These are phyloP conservation scores for Tritrichomonas foetus DNA, from an alignment of 208 protist species.

Conservation along the genomic window DNA sequence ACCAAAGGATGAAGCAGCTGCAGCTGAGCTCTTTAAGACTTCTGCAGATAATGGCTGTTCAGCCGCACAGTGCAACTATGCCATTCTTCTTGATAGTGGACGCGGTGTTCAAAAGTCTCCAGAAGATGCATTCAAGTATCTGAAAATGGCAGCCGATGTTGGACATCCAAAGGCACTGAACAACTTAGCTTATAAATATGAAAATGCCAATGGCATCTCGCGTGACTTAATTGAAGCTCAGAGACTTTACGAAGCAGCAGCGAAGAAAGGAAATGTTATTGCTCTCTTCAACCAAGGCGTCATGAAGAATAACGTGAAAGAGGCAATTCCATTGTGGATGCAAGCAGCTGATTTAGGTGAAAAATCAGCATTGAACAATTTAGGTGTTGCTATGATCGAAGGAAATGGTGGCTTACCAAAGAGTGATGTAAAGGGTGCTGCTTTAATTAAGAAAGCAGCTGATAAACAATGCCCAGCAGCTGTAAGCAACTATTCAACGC, in stretches of 20 bases:
- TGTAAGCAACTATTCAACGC: background rate
- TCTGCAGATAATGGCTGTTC: background rate
- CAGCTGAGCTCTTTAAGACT: background rate
- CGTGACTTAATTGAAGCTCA: background rate
- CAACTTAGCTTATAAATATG: background rate
- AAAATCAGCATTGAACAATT: background rate
- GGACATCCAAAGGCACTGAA: constrained; percentile 16
- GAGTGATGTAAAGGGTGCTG: background rate
- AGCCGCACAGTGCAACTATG: background rate
- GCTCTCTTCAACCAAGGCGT: background rate
- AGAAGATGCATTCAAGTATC: background rate
- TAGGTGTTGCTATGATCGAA: background rate
- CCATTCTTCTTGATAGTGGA: background rate
- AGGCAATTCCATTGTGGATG: background rate
- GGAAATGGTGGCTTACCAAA: background rate
- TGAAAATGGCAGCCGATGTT: background rate
- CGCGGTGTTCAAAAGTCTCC: background rate
- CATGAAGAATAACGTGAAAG: background rate
- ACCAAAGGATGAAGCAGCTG: background rate
- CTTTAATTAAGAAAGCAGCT: background rate
- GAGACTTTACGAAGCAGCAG: background rate
- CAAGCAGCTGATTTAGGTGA: background rate
- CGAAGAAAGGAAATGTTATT: background rate
- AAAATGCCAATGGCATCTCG: background rate
- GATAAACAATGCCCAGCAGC: background rate